Evolutionary conservation across 2,329 filamentous ascomycete genomes (phyloP).

Genomic region (Ophiostoma tasmaniense): DNA sequence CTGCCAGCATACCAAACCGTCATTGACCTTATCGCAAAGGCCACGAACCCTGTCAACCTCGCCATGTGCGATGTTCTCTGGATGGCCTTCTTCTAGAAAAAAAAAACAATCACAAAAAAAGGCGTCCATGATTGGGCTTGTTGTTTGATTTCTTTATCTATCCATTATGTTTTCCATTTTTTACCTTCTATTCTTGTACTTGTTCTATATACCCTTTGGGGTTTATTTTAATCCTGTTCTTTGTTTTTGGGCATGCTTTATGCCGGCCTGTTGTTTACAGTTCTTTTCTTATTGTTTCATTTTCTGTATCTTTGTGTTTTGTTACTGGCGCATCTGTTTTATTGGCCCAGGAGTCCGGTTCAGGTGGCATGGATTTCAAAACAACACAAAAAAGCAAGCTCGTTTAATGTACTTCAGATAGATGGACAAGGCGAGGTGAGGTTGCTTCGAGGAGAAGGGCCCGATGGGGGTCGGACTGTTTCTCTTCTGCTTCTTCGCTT

Average conservation of each 20-base stretch:
- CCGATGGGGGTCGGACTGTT: conserved; percentile 1
- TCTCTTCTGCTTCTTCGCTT: background rate
- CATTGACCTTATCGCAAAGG: conserved; percentile 86
- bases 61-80: conserved; percentile 84
- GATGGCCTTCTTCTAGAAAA: conserved; percentile 81
- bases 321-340: background rate
- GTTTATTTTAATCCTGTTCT: background rate
- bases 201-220: background rate
- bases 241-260: background rate
- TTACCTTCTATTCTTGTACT: background rate
- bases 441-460: background rate
- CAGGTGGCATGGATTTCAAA: background rate
- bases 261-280: background rate
- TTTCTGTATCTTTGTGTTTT: background rate
- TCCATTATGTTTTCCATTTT: background rate
- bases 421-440: background rate
- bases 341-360: background rate
- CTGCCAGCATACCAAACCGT: conserved; percentile 94
- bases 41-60: conserved; percentile 85
- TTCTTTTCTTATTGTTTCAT: background rate
- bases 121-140: background rate
- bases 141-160: background rate
- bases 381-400: background rate
- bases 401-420: background rate
- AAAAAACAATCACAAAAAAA: background rate